phyloP scores from a whole-genome alignment of 2,329 filamentous ascomycete genomes.

The Cordyceps cateniannulata region DNA sequence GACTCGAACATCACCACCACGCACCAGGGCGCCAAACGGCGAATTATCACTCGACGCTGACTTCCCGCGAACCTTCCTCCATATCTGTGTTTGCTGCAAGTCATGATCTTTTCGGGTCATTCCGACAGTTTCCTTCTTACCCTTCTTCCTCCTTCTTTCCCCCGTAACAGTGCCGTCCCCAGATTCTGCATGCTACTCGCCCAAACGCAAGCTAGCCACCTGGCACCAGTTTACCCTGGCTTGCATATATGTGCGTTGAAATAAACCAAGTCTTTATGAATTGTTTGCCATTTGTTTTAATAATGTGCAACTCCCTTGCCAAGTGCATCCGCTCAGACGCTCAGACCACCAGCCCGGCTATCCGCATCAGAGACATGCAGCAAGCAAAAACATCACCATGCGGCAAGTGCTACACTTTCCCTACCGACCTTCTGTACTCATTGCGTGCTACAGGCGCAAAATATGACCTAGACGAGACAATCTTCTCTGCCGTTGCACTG shows the following conservation, averaged over 20 bases:
- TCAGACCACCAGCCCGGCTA: not conserved
- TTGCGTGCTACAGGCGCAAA: not conserved
- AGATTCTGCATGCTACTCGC: too few species aligned
- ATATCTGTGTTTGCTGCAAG: not conserved
- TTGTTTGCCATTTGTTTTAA: not conserved
- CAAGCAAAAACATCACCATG: not conserved
- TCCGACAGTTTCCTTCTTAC: too few species aligned
- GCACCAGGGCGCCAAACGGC: not conserved
- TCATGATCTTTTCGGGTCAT: not conserved
- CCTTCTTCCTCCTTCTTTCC: too few species aligned
- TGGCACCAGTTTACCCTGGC: too few species aligned
- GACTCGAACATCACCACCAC: not conserved
- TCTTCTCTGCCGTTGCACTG: not conserved
- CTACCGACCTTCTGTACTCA: not conserved
- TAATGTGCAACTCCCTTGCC: not conserved
- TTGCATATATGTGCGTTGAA: not conserved
- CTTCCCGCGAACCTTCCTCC: not conserved
- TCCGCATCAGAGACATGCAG: conserved; percentile 10
- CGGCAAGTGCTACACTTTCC: not conserved
- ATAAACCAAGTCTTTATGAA: not conserved
- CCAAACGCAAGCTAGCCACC: too few species aligned
- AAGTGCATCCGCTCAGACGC: not conserved
- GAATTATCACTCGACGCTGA: not conserved
- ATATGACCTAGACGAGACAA: not conserved
- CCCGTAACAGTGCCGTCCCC: too few species aligned